Conservation (phyloP, 2,329 filamentous ascomycete species). For the Penicillium vulpinum region DNA sequence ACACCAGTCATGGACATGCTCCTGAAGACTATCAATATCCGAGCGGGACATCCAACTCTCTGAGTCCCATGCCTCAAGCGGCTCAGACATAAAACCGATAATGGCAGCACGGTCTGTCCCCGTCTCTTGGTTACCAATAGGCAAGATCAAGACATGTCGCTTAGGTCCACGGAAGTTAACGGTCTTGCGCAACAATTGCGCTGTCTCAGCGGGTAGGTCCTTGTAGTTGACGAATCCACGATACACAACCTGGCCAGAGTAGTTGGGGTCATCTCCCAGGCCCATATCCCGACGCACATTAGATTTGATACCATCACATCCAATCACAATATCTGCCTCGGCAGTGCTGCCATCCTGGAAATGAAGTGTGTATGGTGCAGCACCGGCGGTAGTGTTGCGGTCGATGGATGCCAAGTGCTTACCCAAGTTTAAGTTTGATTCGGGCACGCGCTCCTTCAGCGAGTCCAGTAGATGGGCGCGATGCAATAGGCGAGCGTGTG, state of each 20-base stretch:
- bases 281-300: conserved; percentile 41
- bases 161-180: conserved; percentile 38
- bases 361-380: conserved; percentile 36
- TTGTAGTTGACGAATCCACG: conserved; percentile 39
- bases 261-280: conserved; percentile 31
- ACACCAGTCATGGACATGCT: conserved; percentile 38
- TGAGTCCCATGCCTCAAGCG: conserved; percentile 37
- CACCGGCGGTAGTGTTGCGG: conserved; percentile 15
- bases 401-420: conserved; percentile 28
- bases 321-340: conserved; percentile 47
- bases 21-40: conserved; percentile 35
- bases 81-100: conserved; percentile 42
- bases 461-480: conserved; percentile 39
- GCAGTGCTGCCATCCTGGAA: conserved; percentile 48
- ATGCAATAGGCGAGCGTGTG: conserved; percentile 30
- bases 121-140: conserved; percentile 39
- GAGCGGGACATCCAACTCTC: conserved; percentile 39
- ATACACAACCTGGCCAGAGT: conserved; percentile 41
- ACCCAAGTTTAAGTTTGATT: conserved; percentile 26
- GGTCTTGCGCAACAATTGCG: conserved; percentile 32
- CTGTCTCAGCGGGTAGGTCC: conserved; percentile 32
- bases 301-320: conserved; percentile 54
- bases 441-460: conserved; percentile 34
- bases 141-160: conserved; percentile 38
- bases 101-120: conserved; percentile 34